Evolutionary conservation across 352 stramenopile species (phyloP), one percentile per base, ranked within the genome.

Genomic region (Globisporangium middletonii): DNA sequence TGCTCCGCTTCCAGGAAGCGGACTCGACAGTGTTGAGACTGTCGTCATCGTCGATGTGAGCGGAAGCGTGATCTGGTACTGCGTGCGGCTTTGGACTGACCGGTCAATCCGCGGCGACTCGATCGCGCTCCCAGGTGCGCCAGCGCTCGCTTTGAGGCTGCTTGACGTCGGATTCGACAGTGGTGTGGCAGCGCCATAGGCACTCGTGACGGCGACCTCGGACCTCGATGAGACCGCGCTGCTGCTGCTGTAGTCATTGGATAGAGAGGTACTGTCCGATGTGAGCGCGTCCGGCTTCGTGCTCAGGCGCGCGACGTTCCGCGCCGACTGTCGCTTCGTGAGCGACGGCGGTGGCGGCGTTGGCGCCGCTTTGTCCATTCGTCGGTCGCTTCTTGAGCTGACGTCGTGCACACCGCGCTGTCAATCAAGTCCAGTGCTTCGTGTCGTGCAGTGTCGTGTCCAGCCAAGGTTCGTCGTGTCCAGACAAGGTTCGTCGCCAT

Each of bases 11-110:
- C 12, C 41, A 46, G 41, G 11, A 46, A 46, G 41, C 18, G 41
- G 15, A 8, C 41, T 46, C 15, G 41, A 18, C 8, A 12, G 2
- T 12, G 43, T 48, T n/a, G 35, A 15, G 23, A n/a, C n/a, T 3
- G 33, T 30, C 18, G 53, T 37, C 11, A 23, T 30, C 18, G 53
- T 37, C 11, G 53, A 19, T 37, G 65, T 51, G 23, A 88, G 55
- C 7, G 59, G 59, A 2, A 64, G 59, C 5, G 75, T 79, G 66
- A 92, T 77, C 15, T 68, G 73, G 48, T 80, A 75, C 16, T 80
- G 60, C 6, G 73, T 86, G 23, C 82, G 75, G 3, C 73, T 88
- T 15, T 71, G 51, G 4, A 89, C 77, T 0, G 62, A 68, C 5
- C 81, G 75, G 27, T 87, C 73, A 42, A 77, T 64, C 37, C 49